These are phyloP conservation scores for Cladorrhinum sp. DNA, from an alignment of 2,329 filamentous ascomycete species.

Conservation along the genomic window DNA sequence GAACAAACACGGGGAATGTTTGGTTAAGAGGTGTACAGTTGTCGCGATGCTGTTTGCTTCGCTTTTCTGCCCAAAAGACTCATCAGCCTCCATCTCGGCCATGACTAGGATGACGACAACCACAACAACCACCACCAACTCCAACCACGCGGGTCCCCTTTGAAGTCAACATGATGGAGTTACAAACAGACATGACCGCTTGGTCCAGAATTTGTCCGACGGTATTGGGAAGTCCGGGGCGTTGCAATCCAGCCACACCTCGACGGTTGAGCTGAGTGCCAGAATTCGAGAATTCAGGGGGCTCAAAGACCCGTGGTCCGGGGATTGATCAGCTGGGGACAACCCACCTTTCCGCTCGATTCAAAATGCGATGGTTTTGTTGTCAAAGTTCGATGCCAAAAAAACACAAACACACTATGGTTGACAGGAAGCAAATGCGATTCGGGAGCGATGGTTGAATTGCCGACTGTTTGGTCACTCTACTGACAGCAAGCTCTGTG, in stretches of 20 bases:
- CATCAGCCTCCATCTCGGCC: conserved; percentile 17
- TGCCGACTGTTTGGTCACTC: background rate
- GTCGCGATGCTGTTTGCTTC: background rate
- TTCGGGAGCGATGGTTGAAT: background rate
- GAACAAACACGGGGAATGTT: background rate
- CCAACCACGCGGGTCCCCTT: background rate
- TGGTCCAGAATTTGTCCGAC: background rate
- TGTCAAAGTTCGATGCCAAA: background rate
- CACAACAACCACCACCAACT: background rate
- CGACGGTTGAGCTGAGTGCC: background rate
- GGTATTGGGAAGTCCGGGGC: background rate
- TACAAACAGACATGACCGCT: background rate
- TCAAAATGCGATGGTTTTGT: background rate
- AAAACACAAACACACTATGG: background rate
- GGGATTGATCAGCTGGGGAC: conserved; percentile 16
- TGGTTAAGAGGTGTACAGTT: background rate
- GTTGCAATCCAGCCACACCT: background rate
- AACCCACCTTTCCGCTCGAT: conserved; percentile 21
- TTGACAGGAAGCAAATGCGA: background rate
- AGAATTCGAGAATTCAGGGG: conserved; percentile 7
- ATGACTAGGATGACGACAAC: background rate
- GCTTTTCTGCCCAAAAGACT: conserved; percentile 21
- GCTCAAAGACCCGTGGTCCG: conserved; percentile 11
- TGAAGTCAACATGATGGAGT: background rate
- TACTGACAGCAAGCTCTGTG: conserved; percentile 12